Base-by-base conservation (phyloP, 805 yeast species). In the Saturnispora halmiae region DNA sequence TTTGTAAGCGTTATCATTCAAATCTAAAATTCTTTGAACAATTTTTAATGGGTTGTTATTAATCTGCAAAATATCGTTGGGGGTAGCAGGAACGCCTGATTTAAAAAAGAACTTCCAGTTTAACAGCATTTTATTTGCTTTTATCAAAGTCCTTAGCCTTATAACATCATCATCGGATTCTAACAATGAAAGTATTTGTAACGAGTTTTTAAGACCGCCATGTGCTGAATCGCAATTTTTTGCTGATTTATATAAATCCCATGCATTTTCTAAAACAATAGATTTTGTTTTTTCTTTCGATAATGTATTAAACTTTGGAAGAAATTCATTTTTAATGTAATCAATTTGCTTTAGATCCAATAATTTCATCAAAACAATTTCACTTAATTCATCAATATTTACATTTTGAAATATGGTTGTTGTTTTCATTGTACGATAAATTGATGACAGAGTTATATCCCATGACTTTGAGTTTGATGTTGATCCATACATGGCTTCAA, bases 1-100 rank as follows among this genome's bases (percentile, higher is more conserved):
- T 36, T 61, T 50, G 47, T 77, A 79, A 2, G 79, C 64, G 10
- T 60, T 58, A 1, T 70, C 65, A 51, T 80, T 79, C 31, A 74
- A 61, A 46, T 77, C 83, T 13, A 80, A 53, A n/a, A 61, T 51
- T 28, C 51, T 51, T 11, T 50, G 41, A 2, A 60, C 35, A 8
- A 60, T 44, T n/a, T 40, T 36, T 6, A 50, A 36, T 6, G 63
- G 57, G 36, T 59, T n/a, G n/a, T n/a, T 57, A 11, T 43, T 39
- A 2, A 46, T 27, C 1, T 55, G 52, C 15, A 50, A 20, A 7
- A 60, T 39, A 27, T 51, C 50, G 18, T 46, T 47, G 1, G 65
- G 64, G 3, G 58, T 50, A 7, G 58, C 24, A 1, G 64, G 65
- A 9, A 55, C 50, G 9, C 63, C 63, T 2, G 46, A 34, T 22